Conservation (phyloP, 176 grass and related monocot species). For the Sorghum bicolor region DNA sequence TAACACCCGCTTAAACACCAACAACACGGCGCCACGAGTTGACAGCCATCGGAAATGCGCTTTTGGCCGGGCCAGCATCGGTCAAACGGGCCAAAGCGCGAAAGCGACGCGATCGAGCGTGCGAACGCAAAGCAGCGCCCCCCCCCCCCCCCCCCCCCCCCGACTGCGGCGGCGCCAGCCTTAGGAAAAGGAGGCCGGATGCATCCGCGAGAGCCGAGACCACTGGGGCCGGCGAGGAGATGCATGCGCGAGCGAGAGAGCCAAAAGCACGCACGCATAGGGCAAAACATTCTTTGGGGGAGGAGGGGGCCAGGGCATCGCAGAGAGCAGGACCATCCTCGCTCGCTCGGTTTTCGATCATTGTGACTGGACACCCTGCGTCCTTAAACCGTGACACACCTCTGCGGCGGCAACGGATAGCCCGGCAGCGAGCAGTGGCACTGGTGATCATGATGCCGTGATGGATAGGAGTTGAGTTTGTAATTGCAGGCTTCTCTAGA, state of each 20-base stretch:
- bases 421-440: not conserved
- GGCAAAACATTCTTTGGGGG: constrained; percentile 59
- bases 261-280: constrained; percentile 61
- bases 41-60: not conserved
- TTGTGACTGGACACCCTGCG: constrained; percentile 66
- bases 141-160: not conserved
- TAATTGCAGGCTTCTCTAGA: not conserved
- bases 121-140: not conserved
- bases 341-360: constrained; percentile 51
- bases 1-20: not conserved
- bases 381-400: constrained; percentile 50
- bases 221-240: constrained; percentile 34
- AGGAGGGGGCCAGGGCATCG: constrained; percentile 13
- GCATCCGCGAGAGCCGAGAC: not conserved
- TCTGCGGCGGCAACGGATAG: constrained; percentile 27
- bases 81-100: constrained; percentile 23
- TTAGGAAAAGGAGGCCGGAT: constrained; percentile 55
- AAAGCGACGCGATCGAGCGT: constrained; percentile 35
- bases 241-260: constrained; percentile 40
- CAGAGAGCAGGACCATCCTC: too few species aligned
- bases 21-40: not conserved
- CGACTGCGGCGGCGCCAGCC: constrained; percentile 50
- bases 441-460: constrained; percentile 21
- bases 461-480: constrained; percentile 1
- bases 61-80: not conserved